Base-by-base conservation (phyloP, 352 stramenopile genomes). In the Phytopythium vexans region DNA sequence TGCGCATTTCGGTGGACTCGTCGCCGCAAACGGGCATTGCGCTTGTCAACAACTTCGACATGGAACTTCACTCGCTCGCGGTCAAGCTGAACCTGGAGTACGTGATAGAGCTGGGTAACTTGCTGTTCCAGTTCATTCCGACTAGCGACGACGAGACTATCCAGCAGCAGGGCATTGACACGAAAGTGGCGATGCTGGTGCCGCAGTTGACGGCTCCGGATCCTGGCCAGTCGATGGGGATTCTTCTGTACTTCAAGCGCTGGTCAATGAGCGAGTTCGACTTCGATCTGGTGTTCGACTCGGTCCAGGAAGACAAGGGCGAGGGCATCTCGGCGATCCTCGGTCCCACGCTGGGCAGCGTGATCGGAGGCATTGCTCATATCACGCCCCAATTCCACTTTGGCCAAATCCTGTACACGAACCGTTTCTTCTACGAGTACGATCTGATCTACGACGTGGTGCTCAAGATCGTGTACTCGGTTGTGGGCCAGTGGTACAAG, bases 401-500 rank as follows among this genome's bases (percentile, higher is more conserved):
- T 32, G 59, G 54, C 15, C 69, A 88, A 38, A 90, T 95, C 49
- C 45, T 70, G 45, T 89, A 88, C 64, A 56, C 67, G 31, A 89
- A 93, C 60, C 78, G 69, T 32, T 95, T 93, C 62, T 90, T 95
- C 44, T 89, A 92, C 63, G 72, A 91, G 55, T 88, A 94, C 65
- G 86, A 94, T 40, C 62, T 95, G 41, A 62, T 94, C 2, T 86
- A 76, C 43, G 78, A 84, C 27, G 82, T 94, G 11, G 56, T 93
- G 6, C 70, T 74, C 43, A 76, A 85, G 52, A 84, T 92, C 49
- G 80, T 94, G 11, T 66, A 81, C 50, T 79, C 72, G 4, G 81
- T 93, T 8, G 58, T 95, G 27, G 70, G 82, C 0, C 86, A 95
- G 58, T 95, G 86, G 86, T 95, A 95, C 66, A 94, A 92, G 58